Evolutionary conservation across 2,329 filamentous ascomycete genomes (phyloP).

Genomic region (Sclerotinia spermophila): DNA sequence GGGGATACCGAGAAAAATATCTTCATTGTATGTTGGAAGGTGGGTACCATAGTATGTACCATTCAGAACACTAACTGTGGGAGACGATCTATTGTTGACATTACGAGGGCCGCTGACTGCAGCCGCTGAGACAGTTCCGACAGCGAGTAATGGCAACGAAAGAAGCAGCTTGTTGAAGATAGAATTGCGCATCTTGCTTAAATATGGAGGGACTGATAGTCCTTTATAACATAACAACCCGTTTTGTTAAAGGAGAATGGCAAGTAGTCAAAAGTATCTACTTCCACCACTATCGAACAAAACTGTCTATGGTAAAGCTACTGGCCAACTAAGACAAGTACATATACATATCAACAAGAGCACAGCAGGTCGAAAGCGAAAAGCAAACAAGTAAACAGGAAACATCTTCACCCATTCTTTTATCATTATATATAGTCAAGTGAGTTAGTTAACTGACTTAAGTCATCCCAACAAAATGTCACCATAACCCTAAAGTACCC

Average conservation of each 20-base stretch:
- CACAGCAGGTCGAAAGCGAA: background rate
- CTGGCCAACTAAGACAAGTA: background rate
- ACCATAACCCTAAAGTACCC: background rate
- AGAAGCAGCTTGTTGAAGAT: background rate
- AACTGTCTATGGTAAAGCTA: background rate
- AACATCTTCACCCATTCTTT: background rate
- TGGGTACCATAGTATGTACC: slow-evolving; percentile 26
- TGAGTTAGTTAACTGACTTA: too few species aligned
- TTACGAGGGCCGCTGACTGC: background rate
- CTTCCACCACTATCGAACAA: background rate
- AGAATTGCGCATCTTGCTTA: background rate
- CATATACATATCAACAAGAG: background rate
- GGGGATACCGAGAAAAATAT: slow-evolving; percentile 27
- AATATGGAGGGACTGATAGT: background rate
- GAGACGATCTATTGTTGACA: slow-evolving; percentile 1
- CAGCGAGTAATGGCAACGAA: background rate
- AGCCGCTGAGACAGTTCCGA: background rate
- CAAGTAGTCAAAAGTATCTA: background rate
- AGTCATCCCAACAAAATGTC: background rate
- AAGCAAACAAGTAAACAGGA: background rate
- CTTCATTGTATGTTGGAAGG: slow-evolving; percentile 23
- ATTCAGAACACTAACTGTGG: slow-evolving; percentile 26
- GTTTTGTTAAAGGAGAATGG: background rate
- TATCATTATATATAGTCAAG: background rate
- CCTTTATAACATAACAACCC: background rate